Evolutionary conservation across 345 rosid genomes (phyloP).

Genomic region (Combretum micranthum): DNA sequence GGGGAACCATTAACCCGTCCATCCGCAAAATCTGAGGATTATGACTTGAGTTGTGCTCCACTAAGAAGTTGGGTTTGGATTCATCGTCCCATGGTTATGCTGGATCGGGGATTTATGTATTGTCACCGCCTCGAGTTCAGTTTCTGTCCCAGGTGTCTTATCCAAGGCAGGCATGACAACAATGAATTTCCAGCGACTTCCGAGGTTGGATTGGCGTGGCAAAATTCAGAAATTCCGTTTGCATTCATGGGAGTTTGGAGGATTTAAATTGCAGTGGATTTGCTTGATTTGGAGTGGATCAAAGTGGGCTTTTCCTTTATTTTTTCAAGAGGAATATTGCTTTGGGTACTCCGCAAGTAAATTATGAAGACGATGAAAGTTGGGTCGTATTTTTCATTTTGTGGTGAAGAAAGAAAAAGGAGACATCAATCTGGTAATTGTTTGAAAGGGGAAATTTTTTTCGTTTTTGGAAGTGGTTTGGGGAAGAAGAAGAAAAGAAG

Average conservation of each 20-base stretch:
- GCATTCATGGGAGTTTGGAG: neutral
- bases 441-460: too few relatives aligned
- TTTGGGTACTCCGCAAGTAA: neutral
- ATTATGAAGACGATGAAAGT: neutral
- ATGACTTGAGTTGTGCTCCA: slow-evolving; percentile 33
- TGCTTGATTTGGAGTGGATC: neutral
- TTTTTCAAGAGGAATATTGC: slow-evolving; percentile 28
- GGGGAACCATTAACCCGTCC: slow-evolving; percentile 33
- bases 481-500: too few relatives aligned
- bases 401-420: neutral
- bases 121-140: slow-evolving; percentile 55
- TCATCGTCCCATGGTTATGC: slow-evolving; percentile 17
- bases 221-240: neutral
- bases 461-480: too few relatives aligned
- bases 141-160: slow-evolving; percentile 50
- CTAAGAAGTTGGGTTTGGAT: slow-evolving; percentile 39
- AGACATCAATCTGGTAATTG: too few relatives aligned
- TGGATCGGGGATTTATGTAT: slow-evolving; percentile 20
- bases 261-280: neutral
- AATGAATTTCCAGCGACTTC: slow-evolving; percentile 12
- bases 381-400: neutral
- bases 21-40: slow-evolving; percentile 7
- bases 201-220: slow-evolving; percentile 12
- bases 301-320: slow-evolving; percentile 15
- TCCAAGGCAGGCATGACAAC: slow-evolving; percentile 15